Percentiles rank a stretch among this genome's conserved stretches.
Evolutionary conservation across 2,329 filamentous ascomycete species (phyloP).

Genomic region (Fusarium udum): DNA sequence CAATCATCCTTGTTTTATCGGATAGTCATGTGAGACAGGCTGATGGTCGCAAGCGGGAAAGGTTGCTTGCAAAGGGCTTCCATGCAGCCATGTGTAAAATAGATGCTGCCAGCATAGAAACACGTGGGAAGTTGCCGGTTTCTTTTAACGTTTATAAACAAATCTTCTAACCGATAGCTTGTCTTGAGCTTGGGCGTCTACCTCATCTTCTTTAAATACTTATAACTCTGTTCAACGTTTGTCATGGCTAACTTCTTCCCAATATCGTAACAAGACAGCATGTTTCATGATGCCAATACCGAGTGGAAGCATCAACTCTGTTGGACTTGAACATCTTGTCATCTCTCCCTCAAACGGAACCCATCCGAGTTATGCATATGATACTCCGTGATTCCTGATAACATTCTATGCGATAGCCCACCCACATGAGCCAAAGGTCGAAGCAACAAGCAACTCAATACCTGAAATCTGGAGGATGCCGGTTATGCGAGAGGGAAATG

Average conservation of each 20-base stretch:
- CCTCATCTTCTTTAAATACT: neutral
- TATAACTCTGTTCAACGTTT: neutral
- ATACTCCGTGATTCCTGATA: neutral
- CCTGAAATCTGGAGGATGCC: accelerated
- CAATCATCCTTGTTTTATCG: accelerated
- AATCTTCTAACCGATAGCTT: neutral
- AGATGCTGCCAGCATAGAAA: neutral
- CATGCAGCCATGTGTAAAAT: neutral
- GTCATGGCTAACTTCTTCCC: neutral
- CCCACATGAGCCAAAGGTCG: accelerated
- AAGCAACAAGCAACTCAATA: neutral
- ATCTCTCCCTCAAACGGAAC: neutral
- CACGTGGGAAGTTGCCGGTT: accelerated
- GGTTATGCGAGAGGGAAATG: accelerated
- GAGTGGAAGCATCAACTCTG: neutral
- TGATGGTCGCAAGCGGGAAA: neutral
- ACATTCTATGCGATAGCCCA: accelerated
- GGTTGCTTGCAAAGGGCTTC: accelerated
- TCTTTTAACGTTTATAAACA: neutral
- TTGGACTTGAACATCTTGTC: neutral
- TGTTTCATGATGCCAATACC: too few relatives aligned
- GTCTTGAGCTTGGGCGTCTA: neutral
- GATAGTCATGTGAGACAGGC: neutral
- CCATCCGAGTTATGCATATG: neutral
- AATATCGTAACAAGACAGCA: neutral